Evolutionary conservation across 176 grass and related monocot species (phyloP).

Genomic region (Phyllostachys edulis): DNA sequence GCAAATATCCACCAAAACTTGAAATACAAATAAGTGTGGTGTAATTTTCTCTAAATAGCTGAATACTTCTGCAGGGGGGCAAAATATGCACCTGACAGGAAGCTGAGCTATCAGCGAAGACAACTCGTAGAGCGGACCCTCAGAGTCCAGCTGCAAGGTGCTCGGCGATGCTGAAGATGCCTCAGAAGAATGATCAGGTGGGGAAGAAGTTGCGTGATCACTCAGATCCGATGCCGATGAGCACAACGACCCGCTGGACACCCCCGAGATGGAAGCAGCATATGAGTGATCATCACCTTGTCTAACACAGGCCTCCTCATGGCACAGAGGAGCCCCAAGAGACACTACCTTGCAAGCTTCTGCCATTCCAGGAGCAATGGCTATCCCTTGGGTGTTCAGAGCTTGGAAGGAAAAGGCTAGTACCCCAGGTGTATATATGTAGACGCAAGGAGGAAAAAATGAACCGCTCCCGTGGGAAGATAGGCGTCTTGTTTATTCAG

Average conservation of each 20-base stretch:
- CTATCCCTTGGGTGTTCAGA: constrained; percentile 7
- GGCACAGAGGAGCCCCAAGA: not conserved
- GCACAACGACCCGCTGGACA: constrained; percentile 17
- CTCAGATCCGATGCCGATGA: constrained; percentile 29
- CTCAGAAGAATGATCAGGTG: not conserved
- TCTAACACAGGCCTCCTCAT: constrained; percentile 2
- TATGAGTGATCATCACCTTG: not conserved
- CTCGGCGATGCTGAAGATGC: constrained; percentile 12
- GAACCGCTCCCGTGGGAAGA: not conserved
- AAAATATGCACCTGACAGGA: constrained; percentile 43
- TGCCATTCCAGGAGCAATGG: constrained; percentile 36
- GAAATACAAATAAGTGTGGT: not conserved
- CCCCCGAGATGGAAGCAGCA: not conserved
- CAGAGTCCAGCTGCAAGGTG: constrained; percentile 26
- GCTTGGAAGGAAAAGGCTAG: constrained; percentile 22
- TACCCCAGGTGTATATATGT: constrained; percentile 27
- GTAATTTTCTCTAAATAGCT: not conserved
- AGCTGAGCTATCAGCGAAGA: constrained; percentile 50
- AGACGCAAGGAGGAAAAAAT: not conserved
- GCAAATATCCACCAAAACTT: not conserved
- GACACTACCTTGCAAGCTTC: not conserved
- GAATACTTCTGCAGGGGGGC: not conserved
- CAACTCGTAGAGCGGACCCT: constrained; percentile 41
- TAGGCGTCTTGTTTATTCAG: not conserved
- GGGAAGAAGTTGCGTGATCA: constrained; percentile 32